A percentile compares a stretch with the other conserved stretches of the same genome.
phyloP scores from a whole-genome alignment of 768 basidiomycete genomes.

The Mycena epipterygia region DNA sequence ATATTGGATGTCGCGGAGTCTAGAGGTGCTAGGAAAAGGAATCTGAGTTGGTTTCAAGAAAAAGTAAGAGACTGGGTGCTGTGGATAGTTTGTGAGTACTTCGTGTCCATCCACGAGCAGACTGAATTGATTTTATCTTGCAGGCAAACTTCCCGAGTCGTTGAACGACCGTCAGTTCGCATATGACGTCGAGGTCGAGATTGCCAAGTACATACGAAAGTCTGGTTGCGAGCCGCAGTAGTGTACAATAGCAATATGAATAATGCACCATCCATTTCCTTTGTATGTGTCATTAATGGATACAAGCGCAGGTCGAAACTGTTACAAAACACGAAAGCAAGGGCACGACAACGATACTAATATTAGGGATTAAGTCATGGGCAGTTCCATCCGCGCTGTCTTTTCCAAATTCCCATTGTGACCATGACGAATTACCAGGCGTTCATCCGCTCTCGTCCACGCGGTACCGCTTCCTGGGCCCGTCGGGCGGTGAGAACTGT shows the following conservation, averaged over 20 bases:
- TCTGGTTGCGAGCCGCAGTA: constrained; percentile 28
- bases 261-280: constrained; percentile 18
- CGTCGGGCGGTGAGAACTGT: constrained; percentile 52
- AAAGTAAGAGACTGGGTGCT: constrained; percentile 50
- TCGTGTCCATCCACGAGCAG: neutral
- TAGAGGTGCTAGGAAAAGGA: constrained; percentile 48
- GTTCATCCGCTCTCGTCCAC: constrained; percentile 63
- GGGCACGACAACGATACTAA: constrained; percentile 28
- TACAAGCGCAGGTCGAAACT: constrained; percentile 15
- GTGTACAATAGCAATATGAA: constrained; percentile 8
- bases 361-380: constrained; percentile 35
- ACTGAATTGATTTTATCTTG: neutral
- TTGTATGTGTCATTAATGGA: constrained; percentile 8
- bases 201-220: constrained; percentile 39
- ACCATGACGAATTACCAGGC: neutral
- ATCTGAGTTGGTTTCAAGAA: constrained; percentile 46
- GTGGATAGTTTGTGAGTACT: constrained; percentile 48
- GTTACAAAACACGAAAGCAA: constrained; percentile 31
- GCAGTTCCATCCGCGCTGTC: constrained; percentile 16
- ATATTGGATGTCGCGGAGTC: constrained; percentile 52
- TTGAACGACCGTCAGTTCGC: constrained; percentile 43
- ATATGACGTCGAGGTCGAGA: constrained; percentile 45
- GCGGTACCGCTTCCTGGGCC: constrained; percentile 69
- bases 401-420: constrained; percentile 13
- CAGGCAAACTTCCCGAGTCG: constrained; percentile 49